Conservation (phyloP, 2,329 filamentous ascomycete species). For the Metarhizium brunneum region DNA sequence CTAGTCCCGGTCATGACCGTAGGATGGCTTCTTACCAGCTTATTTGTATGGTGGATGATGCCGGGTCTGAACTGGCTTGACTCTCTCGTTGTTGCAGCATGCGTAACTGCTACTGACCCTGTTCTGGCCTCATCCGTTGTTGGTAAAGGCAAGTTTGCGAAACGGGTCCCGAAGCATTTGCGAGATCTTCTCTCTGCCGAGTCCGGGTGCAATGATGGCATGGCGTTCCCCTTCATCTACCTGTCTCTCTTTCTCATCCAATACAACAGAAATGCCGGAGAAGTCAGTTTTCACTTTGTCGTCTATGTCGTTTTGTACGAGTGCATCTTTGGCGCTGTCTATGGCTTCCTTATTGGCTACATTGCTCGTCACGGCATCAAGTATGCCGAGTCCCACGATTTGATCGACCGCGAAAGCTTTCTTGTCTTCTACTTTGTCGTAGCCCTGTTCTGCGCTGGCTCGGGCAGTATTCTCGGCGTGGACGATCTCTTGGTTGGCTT, state of each 20-base stretch:
- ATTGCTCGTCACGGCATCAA: conserved; percentile 85
- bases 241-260: conserved; percentile 82
- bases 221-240: conserved; percentile 98
- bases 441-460: conserved; percentile 89
- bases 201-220: conserved; percentile 98
- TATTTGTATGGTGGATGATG: conserved; percentile 91
- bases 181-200: conserved; percentile 91
- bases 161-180: conserved; percentile 93
- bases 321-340: conserved; percentile 85
- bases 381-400: conserved; percentile 68
- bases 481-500: conserved; percentile 95
- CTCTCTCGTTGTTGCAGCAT: conserved; percentile 77
- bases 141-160: conserved; percentile 97
- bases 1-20: conserved; percentile 95
- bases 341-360: conserved; percentile 81
- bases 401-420: conserved; percentile 95
- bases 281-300: conserved; percentile 79
- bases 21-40: conserved; percentile 85
- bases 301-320: conserved; percentile 89
- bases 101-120: conserved; percentile 93
- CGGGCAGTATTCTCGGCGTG: conserved; percentile 80
- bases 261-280: conserved; percentile 57
- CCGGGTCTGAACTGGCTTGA: conserved; percentile 78
- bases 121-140: conserved; percentile 96
- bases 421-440: conserved; percentile 98